Base-by-base conservation (phyloP, 768 basidiomycete species). In the Leccinum barrowsii region DNA sequence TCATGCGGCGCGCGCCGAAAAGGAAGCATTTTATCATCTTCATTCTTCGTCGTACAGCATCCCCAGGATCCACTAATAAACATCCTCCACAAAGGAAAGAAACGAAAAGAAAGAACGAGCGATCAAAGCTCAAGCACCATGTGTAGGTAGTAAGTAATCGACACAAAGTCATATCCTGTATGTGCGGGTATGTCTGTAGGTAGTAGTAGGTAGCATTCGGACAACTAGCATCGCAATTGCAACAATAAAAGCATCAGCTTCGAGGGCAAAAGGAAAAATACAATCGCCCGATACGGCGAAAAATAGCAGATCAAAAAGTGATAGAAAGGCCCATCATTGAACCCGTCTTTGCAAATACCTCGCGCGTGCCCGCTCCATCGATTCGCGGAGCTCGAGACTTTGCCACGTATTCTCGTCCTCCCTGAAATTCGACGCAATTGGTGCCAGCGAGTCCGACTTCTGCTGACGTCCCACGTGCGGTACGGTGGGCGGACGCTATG, bases 361-460 rank as follows among this genome's bases (percentile, higher is more conserved):
- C 5, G 80, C 81, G 30, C 89, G 75, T 8, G 89, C 65, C 63
- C 48, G 69, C 69, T 37, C 69, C 89, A 91, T 92, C 32, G 79
- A 81, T 73, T 87, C 85, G 56, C 81, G 78, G 40, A 92, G 66
- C 74, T 87, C 85, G 1, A 83, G 79, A 66, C 86, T 90, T 69
- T 82, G 76, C 80, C 83, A 87, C 8, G 75, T 61, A 30, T 63
- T 65, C 48, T 78, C 74, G 52, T 84, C 83, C 62, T 86, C 86
- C 56, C 59, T 69, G 26, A 70, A 68, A 63, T 66, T 73, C 21
- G 59, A 63, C 44, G 28, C 48, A 24, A 67, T 60, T 24, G 66
- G 48, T 3, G 67, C 58, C 7, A 67, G 63, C 15, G 62, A 28
- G 28, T 73, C 74, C 5, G 73, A 70, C 21, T 80, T 80, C 78